Percentiles rank a stretch among this genome's conserved stretches.
phyloP scores from a whole-genome alignment of 805 yeast genomes.

The Ogataea sp. region DNA sequence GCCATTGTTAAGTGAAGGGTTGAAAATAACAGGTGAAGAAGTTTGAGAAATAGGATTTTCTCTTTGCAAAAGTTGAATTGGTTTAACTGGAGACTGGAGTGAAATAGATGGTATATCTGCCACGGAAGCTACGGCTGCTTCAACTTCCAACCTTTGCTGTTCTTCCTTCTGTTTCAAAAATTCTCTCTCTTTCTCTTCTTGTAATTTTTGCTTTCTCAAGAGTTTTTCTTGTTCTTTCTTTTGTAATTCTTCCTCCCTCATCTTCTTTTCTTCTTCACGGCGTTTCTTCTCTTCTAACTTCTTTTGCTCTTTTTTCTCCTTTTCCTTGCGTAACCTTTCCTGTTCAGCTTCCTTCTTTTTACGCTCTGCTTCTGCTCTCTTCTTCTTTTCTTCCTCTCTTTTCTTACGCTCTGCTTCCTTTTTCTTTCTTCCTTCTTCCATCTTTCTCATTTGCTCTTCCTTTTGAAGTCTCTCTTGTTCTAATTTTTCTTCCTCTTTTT shows the following conservation, averaged over 20 bases:
- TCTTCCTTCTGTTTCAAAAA: conserved; percentile 1
- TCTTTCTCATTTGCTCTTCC: conserved; percentile 32
- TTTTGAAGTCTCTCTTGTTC: conserved; percentile 34
- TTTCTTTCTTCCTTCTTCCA: conserved; percentile 39
- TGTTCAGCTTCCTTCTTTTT: conserved; percentile 26
- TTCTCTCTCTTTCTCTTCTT: conserved; percentile 1
- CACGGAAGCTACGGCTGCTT: conserved; percentile 4
- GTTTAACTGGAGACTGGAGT: too few relatives aligned
- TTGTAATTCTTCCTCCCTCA: conserved; percentile 26
- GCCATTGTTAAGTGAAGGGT: neutral
- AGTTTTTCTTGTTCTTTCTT: conserved; percentile 10
- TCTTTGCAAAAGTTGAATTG: too few relatives aligned
- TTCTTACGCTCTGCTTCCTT: conserved; percentile 34
- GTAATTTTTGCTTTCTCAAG: conserved; percentile 6
- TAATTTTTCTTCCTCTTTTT: conserved; percentile 46
- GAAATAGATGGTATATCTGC: too few relatives aligned
- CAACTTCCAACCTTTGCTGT: neutral
- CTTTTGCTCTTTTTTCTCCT: conserved; percentile 31
- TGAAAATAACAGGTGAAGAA: neutral
- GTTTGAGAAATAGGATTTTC: neutral
- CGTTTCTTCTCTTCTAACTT: conserved; percentile 25
- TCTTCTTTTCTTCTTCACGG: conserved; percentile 25
- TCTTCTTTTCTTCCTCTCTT: conserved; percentile 31
- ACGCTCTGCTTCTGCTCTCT: conserved; percentile 30
- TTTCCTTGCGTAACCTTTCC: conserved; percentile 28